A percentile compares a stretch with the other conserved stretches of the same genome.
Conservation (phyloP, 148 eudicot genomes). For the Silene latifolia region DNA sequence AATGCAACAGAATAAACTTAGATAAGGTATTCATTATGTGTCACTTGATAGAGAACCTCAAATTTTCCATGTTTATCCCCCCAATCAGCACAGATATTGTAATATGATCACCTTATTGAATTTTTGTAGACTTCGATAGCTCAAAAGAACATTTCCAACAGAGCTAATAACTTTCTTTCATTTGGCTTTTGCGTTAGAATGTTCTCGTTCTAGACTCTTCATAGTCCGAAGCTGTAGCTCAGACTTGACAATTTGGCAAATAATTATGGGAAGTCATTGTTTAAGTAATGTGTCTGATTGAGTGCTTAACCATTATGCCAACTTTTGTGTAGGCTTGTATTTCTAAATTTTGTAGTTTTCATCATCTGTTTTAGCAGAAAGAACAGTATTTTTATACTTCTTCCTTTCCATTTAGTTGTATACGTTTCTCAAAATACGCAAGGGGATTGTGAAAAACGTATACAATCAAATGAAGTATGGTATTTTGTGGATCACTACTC, state of each 20-base stretch:
- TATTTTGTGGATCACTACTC: not conserved
- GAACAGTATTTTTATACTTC: not conserved
- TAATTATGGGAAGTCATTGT: not conserved
- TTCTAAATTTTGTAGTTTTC: not conserved
- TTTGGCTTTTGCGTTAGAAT: not conserved
- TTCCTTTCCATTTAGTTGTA: too few relatives aligned
- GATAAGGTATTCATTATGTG: not conserved
- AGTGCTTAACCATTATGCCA: not conserved
- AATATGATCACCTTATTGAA: not conserved
- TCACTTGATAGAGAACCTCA: not conserved
- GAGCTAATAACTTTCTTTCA: not conserved
- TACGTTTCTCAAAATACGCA: too few relatives aligned
- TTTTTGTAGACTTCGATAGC: not conserved
- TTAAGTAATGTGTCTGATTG: not conserved
- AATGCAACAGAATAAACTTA: not conserved
- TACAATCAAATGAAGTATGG: not conserved
- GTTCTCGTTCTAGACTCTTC: not conserved
- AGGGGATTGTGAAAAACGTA: not conserved
- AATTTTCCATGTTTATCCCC: not conserved
- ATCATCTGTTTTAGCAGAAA: not conserved
- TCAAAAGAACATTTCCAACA: not conserved
- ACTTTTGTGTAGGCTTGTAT: not conserved
- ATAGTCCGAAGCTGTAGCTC: not conserved
- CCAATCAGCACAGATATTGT: not conserved
- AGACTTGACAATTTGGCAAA: not conserved